phyloP scores from a whole-genome alignment of 148 eudicot genomes.

The Pharnaceum exiguum region DNA sequence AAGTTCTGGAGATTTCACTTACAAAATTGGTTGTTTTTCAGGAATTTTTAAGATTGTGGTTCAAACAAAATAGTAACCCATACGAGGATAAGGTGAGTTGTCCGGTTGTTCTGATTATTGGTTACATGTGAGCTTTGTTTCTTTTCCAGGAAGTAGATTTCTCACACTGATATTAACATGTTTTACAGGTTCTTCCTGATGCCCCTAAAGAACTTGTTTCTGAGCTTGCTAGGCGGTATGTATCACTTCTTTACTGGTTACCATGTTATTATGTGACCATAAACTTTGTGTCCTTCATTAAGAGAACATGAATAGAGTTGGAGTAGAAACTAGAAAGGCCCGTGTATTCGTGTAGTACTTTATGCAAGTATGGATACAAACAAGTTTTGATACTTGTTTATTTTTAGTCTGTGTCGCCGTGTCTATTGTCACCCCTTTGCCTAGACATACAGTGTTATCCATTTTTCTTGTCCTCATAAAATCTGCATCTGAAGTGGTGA shows the following conservation, averaged over 20 bases:
- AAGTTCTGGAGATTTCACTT: background rate
- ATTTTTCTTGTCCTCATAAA: too few relatives aligned
- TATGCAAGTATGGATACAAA: too few relatives aligned
- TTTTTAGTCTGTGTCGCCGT: too few relatives aligned
- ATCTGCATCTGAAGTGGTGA: too few relatives aligned
- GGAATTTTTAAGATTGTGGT: constrained; percentile 98
- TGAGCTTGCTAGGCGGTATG: constrained; percentile 94
- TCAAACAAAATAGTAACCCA: constrained; percentile 84
- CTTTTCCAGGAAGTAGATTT: background rate
- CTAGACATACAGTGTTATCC: too few relatives aligned
- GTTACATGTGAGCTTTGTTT: background rate
- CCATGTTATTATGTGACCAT: background rate
- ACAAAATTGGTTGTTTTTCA: constrained; percentile 22
- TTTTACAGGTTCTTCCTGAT: constrained; percentile 76
- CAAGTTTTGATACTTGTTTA: too few relatives aligned
- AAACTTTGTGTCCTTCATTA: too few relatives aligned
- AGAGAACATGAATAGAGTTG: too few relatives aligned
- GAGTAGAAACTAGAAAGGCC: too few relatives aligned
- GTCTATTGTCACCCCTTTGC: too few relatives aligned
- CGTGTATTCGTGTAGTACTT: too few relatives aligned
- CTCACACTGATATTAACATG: constrained; percentile 1
- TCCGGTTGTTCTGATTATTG: background rate
- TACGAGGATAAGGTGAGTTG: constrained; percentile 75
- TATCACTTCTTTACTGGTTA: background rate
- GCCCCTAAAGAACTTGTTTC: constrained; percentile 92